Conservation (phyloP, 768 basidiomycete species). For the Tricholoma matsutake region DNA sequence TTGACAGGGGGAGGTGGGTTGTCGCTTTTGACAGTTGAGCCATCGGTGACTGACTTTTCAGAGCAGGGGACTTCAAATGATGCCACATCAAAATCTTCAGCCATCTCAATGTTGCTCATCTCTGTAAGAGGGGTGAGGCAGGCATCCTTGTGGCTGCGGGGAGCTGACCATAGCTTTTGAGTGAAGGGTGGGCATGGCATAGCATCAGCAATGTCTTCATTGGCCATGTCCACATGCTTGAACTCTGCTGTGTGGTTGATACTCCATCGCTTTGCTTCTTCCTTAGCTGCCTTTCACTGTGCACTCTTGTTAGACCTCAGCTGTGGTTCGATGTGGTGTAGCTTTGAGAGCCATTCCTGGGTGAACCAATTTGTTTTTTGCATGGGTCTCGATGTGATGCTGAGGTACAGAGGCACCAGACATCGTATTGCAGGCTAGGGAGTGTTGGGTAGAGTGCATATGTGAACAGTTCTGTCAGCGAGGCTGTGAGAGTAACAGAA, state of each 20-base stretch:
- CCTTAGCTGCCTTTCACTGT: too few relatives aligned
- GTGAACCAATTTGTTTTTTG: too few relatives aligned
- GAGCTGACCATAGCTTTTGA: neutral
- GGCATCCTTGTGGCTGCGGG: neutral
- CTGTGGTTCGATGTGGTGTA: too few relatives aligned
- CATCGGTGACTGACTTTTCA: neutral
- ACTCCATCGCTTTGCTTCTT: too few relatives aligned
- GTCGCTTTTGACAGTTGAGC: neutral
- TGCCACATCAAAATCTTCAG: neutral
- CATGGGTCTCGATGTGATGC: too few relatives aligned
- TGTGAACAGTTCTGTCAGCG: neutral
- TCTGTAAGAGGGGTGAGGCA: too few relatives aligned
- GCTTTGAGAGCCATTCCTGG: too few relatives aligned
- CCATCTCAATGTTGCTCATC: neutral
- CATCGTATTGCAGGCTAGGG: too few relatives aligned
- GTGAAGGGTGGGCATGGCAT: neutral
- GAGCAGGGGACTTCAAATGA: neutral
- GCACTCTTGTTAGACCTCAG: too few relatives aligned
- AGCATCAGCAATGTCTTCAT: neutral
- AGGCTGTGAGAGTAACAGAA: too few relatives aligned
- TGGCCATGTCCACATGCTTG: neutral
- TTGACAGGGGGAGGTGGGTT: neutral
- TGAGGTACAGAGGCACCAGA: too few relatives aligned
- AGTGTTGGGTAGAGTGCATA: too few relatives aligned
- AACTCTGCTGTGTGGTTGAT: neutral